phyloP scores from a whole-genome alignment of 108 stramenopile species.

The Cyclotella choctawhatcheeana region DNA sequence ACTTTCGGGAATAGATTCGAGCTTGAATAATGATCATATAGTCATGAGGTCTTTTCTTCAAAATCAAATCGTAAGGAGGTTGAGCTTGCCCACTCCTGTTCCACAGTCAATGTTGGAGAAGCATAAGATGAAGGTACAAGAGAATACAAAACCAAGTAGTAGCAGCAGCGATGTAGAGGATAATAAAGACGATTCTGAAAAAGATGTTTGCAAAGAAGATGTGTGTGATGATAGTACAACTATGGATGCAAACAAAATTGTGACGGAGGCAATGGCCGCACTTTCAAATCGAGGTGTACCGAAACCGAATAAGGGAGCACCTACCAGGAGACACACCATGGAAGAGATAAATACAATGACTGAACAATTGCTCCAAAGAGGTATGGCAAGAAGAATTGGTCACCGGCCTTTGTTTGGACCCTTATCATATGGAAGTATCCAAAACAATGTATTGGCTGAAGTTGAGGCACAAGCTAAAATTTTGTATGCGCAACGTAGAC shows the following conservation, averaged over 20 bases:
- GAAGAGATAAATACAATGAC: constrained; percentile 33
- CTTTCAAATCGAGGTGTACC: too few species aligned
- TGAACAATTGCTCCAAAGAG: constrained; percentile 26
- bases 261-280: constrained; percentile 6
- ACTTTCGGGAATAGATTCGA: not conserved
- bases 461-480: constrained; percentile 6
- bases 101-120: not conserved
- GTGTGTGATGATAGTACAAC: not conserved
- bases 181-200: not conserved
- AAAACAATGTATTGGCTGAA: not conserved
- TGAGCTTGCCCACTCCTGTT: constrained; percentile 1
- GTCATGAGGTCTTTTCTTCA: not conserved
- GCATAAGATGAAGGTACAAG: not conserved
- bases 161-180: not conserved
- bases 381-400: constrained; percentile 15
- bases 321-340: not conserved
- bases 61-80: constrained; percentile 3
- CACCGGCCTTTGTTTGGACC: constrained; percentile 9
- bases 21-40: not conserved
- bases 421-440: not conserved
- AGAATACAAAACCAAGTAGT: too few species aligned
- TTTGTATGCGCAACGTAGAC: not conserved
- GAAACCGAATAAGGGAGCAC: too few species aligned
- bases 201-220: not conserved
- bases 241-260: not conserved